Percentiles rank a stretch among this genome's conserved stretches.
phyloP scores from a whole-genome alignment of 352 stramenopile species.

The Phytophthora chlamydospora region DNA sequence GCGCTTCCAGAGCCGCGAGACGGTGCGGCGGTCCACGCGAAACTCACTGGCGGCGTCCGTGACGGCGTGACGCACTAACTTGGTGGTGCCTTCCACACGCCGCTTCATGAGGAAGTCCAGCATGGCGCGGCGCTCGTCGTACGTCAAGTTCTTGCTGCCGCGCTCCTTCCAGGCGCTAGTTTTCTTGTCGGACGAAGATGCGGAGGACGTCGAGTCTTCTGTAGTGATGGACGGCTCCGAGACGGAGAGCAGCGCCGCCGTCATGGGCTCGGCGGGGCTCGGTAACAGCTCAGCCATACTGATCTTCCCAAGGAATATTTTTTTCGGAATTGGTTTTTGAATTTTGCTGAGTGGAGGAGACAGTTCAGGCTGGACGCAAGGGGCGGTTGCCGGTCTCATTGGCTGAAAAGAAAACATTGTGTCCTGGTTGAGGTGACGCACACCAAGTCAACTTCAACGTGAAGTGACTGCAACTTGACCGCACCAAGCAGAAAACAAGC shows the following conservation, averaged over 20 bases:
- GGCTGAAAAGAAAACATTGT: conserved; percentile 18
- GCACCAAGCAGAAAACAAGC: no score
- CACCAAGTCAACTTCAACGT: conserved; percentile 32
- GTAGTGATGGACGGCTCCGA: neutral
- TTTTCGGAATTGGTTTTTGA: neutral
- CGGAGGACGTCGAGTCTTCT: neutral
- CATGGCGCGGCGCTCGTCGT: conserved; percentile 49
- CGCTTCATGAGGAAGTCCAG: conserved; percentile 50
- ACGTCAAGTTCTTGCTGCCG: conserved; percentile 50
- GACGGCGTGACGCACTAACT: conserved; percentile 49
- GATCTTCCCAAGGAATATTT: neutral
- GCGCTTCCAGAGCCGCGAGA: conserved; percentile 52
- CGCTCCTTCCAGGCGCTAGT: conserved; percentile 38
- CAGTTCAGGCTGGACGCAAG: conserved; percentile 34
- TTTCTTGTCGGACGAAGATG: conserved; percentile 25
- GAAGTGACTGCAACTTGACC: neutral
- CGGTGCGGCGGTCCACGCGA: conserved; percentile 45
- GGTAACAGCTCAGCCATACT: conserved; percentile 21
- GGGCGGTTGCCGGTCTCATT: conserved; percentile 5
- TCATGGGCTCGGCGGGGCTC: conserved; percentile 2
- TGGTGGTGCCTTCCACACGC: conserved; percentile 38
- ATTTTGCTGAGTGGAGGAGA: conserved; percentile 28
- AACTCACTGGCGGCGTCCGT: conserved; percentile 46
- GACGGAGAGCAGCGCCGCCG: conserved; percentile 10
- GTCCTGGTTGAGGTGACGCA: conserved; percentile 25